Evolutionary conservation across 1,284 basidiomycete genomes (phyloP), one percentile per base, ranked within the genome.

Genomic region (Boletus hoseneyae): DNA sequence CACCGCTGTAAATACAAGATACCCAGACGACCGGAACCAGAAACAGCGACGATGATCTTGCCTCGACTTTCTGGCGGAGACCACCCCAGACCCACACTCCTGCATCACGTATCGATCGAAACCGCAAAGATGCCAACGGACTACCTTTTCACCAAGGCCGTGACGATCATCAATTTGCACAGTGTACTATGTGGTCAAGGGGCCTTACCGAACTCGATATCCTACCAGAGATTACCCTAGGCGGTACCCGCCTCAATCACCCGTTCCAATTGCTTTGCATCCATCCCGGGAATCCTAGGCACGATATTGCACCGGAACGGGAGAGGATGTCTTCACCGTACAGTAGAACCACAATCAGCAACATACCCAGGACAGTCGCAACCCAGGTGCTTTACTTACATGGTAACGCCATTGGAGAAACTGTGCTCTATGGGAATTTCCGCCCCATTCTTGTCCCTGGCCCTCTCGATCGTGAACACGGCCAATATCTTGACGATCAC

Each of bases 271-370:
- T 42, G 43, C 33, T 41, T 48, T 10, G 41, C 36, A 30, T 51
- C 43, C 51, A 52, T 37, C 15, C 45, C 51, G 1, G 46, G 42
- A 13, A 6, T 45, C 45, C 60, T 55, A 11, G 59, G 60, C 13
- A 39, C 21, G 27, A 64, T 53, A 10, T 25, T 51, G 29, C 57
- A 64, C 19, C 10, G 41, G 18, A 62, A 66, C 7, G 62, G 63
- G 4, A 52, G 34, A 3, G 63, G 55, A 25, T 40, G 63, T 39
- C 63, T 62, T 10, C 16, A 35, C 15, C 37, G 6, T 25, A 12
- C 9, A 18, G 10, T 10, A 18, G 18, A 6, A 27, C 32, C 13
- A 10, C 3, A 8, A 30, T 51, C 40, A 49, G 38, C 13, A 36
- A 35, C 19, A 42, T 1, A 32, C 16, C 9, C 15, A 12, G 4